Base-by-base conservation (phyloP, 352 stramenopile species). In the Pythium sukuiense region DNA sequence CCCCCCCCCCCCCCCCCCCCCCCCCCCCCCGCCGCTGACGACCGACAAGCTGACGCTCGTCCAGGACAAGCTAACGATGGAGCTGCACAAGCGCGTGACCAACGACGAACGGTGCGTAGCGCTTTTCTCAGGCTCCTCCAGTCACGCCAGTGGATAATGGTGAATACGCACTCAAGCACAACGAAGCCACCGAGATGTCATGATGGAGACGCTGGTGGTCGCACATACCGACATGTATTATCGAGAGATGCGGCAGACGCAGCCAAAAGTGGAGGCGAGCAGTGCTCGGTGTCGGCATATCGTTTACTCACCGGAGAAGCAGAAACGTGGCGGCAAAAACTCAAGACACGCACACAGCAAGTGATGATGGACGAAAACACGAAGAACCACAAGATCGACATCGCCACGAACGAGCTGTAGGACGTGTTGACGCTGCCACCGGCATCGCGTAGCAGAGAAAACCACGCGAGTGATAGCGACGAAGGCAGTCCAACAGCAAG, bases 351-450 rank as follows among this genome's bases (percentile, higher is more conserved):
- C 14, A 68, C 71, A 6, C 67, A 77, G n/a, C 45, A 79, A 20
- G 67, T 78, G 46, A 73, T 75, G 37, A 79, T 85, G 81, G 72
- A 83, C 55, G 63, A 67, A 11, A 85, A 83, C 64, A 76, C 77
- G 59, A 71, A 81, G 56, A 71, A 62, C 16, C 59, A 84, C 26
- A 67, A 53, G 1, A 50, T 78, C 6, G 71, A 85, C 6, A 77
- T 90, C 53, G 59, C 64, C 20, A 73, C 67, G 0, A 60, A 63
- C 37, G 82, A 89, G 66, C 63, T 88, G 24, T 72, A 82, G 30
- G 71, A 89, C 33, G 59, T 71, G 6, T 67, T 79, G 14, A 77
- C 74, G 43, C 58, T 90, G 1, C 87, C 88, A 61, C 61, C 86
- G 41, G 41, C 24, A 5, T 49, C 27, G 61, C 12, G 37, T 45